phyloP scores from a whole-genome alignment of 768 basidiomycete species.

The Flagelloscypha sp. region DNA sequence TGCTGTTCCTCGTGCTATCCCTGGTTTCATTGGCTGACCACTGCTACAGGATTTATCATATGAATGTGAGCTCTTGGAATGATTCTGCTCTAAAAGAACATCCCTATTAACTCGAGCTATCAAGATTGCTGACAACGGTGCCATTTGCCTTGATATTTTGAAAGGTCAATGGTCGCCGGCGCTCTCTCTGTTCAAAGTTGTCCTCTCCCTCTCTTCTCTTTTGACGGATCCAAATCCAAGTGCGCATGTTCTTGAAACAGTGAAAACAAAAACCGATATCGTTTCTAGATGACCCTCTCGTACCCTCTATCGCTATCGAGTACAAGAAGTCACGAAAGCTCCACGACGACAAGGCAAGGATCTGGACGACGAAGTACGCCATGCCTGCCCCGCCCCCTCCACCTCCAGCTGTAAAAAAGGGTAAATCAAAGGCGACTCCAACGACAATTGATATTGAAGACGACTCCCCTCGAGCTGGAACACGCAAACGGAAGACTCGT shows the following conservation, averaged over 20 bases:
- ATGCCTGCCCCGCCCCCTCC: conserved; percentile 33
- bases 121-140: conserved; percentile 68
- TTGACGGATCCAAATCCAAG: conserved; percentile 92
- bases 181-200: conserved; percentile 87
- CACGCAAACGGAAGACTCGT: too few species aligned
- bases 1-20: conserved; percentile 10
- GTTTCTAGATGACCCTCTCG: conserved; percentile 22
- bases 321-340: conserved; percentile 55
- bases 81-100: conserved; percentile 1
- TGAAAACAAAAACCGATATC: neutral
- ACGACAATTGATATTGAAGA: conserved; percentile 2
- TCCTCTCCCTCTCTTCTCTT: conserved; percentile 87
- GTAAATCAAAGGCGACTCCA: conserved; percentile 2
- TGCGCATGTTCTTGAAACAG: conserved; percentile 28
- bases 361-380: conserved; percentile 72
- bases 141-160: conserved; percentile 83
- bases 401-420: conserved; percentile 10
- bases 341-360: conserved; percentile 70
- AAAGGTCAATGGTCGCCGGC: conserved; percentile 95
- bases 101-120: neutral
- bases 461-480: too few species aligned
- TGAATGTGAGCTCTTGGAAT: conserved; percentile 49
- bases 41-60: conserved; percentile 67
- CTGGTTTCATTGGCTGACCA: neutral
- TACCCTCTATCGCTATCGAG: conserved; percentile 65